Conservation (phyloP, 176 grass and related monocot species). For the Stipa capillata region DNA sequence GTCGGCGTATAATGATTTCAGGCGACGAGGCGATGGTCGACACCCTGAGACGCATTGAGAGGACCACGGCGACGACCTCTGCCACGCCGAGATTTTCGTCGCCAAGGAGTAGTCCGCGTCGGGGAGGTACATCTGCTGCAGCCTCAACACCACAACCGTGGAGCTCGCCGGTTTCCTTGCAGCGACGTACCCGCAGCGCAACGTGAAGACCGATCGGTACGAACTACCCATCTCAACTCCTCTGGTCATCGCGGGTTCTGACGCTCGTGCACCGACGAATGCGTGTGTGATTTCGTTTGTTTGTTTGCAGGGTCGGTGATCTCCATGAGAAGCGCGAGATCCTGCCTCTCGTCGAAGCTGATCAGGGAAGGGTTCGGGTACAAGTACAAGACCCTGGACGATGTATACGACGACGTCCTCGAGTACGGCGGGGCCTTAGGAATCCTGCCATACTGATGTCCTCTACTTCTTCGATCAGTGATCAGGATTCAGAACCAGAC, state of each 20-base stretch:
- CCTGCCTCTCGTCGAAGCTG: background rate
- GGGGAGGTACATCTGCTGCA: slow-evolving; percentile 32
- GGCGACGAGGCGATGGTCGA: background rate
- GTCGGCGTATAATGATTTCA: no score
- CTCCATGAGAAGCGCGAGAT: background rate
- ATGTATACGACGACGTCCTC: slow-evolving; percentile 33
- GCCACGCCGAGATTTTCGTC: slow-evolving; percentile 23
- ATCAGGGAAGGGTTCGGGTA: slow-evolving; percentile 28
- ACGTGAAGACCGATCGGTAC: background rate
- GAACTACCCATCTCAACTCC: background rate
- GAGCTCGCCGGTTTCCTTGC: background rate
- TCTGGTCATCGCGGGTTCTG: no score
- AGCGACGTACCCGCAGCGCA: slow-evolving; percentile 1
- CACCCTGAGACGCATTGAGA: background rate
- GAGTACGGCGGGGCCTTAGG: slow-evolving; percentile 38
- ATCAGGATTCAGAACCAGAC: background rate
- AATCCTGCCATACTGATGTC: slow-evolving; percentile 13
- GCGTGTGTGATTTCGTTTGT: background rate
- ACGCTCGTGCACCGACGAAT: background rate
- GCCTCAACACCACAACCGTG: background rate
- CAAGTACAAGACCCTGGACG: slow-evolving; percentile 27
- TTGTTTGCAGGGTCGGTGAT: background rate
- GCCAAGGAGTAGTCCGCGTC: background rate
- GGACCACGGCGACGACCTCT: slow-evolving; percentile 21
- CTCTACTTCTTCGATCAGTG: background rate